Evolutionary conservation across 768 basidiomycete species (phyloP).

Genomic region (Neoboletus brunneissimus): DNA sequence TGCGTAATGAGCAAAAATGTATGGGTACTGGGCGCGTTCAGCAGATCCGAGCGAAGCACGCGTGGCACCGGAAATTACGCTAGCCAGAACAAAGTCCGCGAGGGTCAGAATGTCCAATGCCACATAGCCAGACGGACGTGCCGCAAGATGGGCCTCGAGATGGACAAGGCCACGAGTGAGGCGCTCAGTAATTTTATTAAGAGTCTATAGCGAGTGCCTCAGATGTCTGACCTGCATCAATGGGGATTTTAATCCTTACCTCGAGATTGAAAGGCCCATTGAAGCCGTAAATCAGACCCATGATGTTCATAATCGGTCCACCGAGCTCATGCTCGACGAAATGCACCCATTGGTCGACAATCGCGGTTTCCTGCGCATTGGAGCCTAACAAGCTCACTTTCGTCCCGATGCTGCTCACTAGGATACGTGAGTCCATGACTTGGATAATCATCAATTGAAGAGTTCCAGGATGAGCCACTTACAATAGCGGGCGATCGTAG

Average conservation of each 20-base stretch:
- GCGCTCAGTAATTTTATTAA: conserved; percentile 2
- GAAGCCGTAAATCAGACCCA: conserved; percentile 1
- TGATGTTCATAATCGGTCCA: neutral
- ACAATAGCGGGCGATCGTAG: conserved; percentile 24
- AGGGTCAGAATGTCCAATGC: conserved; percentile 12
- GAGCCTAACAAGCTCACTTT: conserved; percentile 10
- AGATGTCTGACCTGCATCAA: neutral
- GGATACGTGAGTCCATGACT: neutral
- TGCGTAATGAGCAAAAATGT: conserved; percentile 17
- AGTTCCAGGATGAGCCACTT: neutral
- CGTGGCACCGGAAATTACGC: conserved; percentile 1
- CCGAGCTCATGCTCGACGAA: conserved; percentile 12
- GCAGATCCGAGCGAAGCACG: conserved; percentile 7
- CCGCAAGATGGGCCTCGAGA: conserved; percentile 18
- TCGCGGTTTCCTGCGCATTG: conserved; percentile 7
- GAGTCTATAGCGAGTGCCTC: neutral
- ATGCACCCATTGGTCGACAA: conserved; percentile 15
- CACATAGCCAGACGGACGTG: conserved; percentile 9
- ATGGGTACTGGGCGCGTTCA: conserved; percentile 13
- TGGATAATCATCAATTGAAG: too few species aligned
- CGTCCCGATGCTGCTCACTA: conserved; percentile 17
- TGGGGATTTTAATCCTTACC: neutral
- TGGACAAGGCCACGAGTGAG: conserved; percentile 1
- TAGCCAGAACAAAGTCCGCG: conserved; percentile 19
- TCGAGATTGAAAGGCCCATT: conserved; percentile 6